Conservation (phyloP, 305 asterid genomes). For the Solanum aculeatissimum region DNA sequence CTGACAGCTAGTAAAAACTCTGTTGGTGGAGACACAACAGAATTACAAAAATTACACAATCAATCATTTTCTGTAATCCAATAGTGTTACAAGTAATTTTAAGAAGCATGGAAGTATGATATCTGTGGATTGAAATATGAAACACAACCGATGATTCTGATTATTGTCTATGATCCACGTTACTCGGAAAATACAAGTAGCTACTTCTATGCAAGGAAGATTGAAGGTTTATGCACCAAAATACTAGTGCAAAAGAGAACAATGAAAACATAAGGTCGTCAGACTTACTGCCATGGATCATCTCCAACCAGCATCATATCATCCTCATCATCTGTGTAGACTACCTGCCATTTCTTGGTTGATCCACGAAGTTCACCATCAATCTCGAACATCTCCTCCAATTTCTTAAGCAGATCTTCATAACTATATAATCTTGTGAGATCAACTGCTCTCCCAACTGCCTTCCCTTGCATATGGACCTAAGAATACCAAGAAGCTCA, state of each 20-base stretch:
- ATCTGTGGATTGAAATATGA: neutral
- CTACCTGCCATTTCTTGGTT: conserved; percentile 86
- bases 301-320: conserved; percentile 99
- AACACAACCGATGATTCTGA: neutral
- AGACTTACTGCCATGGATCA: conserved; percentile 87
- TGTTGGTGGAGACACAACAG: neutral
- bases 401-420: conserved; percentile 61
- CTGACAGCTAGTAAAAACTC: neutral
- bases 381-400: conserved; percentile 88
- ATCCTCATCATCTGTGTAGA: conserved; percentile 89
- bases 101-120: neutral
- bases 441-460: conserved; percentile 91
- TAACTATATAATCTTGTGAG: conserved; percentile 57
- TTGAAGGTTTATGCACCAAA: neutral
- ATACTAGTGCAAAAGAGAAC: neutral
- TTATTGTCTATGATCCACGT: neutral
- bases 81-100: neutral
- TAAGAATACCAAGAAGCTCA: conserved; percentile 4
- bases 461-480: conserved; percentile 93
- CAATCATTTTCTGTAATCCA: neutral
- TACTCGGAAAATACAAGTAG: neutral
- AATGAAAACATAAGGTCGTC: neutral
- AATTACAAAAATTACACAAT: neutral
- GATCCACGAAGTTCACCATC: conserved; percentile 65
- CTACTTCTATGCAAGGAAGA: neutral